phyloP scores from a whole-genome alignment of 2,329 filamentous ascomycete species.

The Paracoccidioides brasiliensis region DNA sequence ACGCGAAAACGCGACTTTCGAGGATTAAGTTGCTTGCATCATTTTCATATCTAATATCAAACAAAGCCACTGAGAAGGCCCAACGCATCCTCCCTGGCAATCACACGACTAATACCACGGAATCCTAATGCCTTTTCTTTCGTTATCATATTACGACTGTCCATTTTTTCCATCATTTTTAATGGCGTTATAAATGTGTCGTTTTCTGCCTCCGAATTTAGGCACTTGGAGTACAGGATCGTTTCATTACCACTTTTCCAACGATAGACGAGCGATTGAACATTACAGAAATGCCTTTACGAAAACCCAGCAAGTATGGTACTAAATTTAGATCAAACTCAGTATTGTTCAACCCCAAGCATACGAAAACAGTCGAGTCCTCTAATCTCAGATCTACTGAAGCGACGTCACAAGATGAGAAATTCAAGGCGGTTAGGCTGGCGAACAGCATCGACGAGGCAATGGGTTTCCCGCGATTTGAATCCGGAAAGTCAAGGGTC shows the following conservation, averaged over 20 bases:
- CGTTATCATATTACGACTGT: neutral
- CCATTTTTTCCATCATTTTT: neutral
- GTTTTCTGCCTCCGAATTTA: neutral
- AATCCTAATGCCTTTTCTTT: neutral
- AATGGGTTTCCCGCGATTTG: slow-evolving; percentile 88
- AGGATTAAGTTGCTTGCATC: neutral
- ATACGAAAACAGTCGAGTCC: slow-evolving; percentile 66
- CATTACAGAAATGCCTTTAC: slow-evolving; percentile 29
- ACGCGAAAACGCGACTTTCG: neutral
- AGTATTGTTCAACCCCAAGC: slow-evolving; percentile 36
- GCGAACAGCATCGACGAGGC: slow-evolving; percentile 84
- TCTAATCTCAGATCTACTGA: slow-evolving; percentile 62
- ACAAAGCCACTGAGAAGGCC: neutral
- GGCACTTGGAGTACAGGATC: too few species aligned
- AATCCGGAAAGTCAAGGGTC: slow-evolving; percentile 68
- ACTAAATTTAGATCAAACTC: slow-evolving; percentile 36
- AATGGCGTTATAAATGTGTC: slow-evolving; percentile 1
- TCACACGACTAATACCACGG: neutral
- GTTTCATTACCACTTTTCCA: neutral
- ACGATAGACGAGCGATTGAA: neutral
- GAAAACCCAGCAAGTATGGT: slow-evolving; percentile 53
- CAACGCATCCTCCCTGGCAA: neutral
- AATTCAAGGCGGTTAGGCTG: slow-evolving; percentile 69
- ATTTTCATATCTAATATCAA: neutral
- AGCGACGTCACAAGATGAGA: slow-evolving; percentile 83